phyloP scores from a whole-genome alignment of 2,329 filamentous ascomycete species.

The Fusarium caatingaense region DNA sequence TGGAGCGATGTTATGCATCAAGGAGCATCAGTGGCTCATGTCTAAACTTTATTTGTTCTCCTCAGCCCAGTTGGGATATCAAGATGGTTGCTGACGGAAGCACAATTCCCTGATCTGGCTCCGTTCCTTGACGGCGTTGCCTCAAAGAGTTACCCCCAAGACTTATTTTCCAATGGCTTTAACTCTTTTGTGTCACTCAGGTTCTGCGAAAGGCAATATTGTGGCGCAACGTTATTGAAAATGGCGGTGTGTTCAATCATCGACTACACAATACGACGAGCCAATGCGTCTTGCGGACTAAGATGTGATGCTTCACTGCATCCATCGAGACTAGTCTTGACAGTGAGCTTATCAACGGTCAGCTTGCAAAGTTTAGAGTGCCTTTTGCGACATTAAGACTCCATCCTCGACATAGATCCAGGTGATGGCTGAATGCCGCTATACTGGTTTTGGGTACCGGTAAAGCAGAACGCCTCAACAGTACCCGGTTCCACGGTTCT shows the following conservation, averaged over 20 bases:
- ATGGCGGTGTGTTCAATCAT: slow-evolving; percentile 8
- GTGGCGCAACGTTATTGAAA: slow-evolving; percentile 36
- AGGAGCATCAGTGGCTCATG: slow-evolving; percentile 33
- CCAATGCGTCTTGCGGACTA: not conserved
- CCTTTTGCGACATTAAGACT: not conserved
- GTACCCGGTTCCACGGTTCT: not conserved
- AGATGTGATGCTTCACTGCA: not conserved
- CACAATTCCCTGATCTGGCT: slow-evolving; percentile 11
- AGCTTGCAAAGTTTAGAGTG: not conserved
- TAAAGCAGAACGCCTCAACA: slow-evolving; percentile 5
- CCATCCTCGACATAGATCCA: not conserved
- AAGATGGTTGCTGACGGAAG: slow-evolving; percentile 11
- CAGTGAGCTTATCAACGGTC: not conserved
- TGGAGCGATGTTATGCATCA: not conserved
- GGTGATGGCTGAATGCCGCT: not conserved
- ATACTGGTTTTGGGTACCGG: not conserved
- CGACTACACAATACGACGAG: not conserved
- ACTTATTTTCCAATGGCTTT: not conserved
- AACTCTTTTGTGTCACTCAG: not conserved
- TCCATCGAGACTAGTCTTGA: not conserved
- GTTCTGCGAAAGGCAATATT: slow-evolving; percentile 18
- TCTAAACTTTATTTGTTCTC: slow-evolving; percentile 21
- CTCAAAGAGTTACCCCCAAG: not conserved
- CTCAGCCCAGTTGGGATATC: slow-evolving; percentile 7
- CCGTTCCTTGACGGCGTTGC: slow-evolving; percentile 6